These are phyloP conservation scores for Helicosporidium sp. DNA, from an alignment of 139 green algal species.

Conservation along the genomic window DNA sequence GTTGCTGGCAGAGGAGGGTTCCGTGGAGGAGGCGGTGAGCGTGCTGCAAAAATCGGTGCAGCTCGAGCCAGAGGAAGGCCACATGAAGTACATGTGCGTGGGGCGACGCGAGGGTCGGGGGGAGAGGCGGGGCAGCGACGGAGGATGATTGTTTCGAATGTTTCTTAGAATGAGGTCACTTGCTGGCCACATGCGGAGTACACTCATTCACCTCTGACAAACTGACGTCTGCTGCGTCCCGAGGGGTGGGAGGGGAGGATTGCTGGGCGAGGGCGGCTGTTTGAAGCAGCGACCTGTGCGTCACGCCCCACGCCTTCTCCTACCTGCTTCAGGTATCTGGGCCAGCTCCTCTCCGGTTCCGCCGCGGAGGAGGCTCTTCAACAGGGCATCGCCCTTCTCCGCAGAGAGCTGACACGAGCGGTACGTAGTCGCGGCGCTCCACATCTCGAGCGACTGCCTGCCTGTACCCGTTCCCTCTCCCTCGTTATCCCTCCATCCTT, in stretches of 20 bases:
- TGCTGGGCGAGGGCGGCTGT: neutral
- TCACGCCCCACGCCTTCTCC: neutral
- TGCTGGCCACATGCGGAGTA: conserved; percentile 1
- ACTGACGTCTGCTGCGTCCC: conserved; percentile 5
- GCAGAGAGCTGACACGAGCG: conserved; percentile 7
- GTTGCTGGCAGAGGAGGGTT: conserved; percentile 42
- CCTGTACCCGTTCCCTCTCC: neutral
- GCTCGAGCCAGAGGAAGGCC: conserved; percentile 38
- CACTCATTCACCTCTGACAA: conserved; percentile 16
- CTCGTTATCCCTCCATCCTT: neutral
- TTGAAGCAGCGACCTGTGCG: neutral
- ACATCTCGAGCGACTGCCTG: neutral
- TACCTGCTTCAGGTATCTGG: conserved; percentile 43
- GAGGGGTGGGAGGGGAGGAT: no score
- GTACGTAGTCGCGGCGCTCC: conserved; percentile 1
- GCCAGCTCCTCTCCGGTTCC: conserved; percentile 32
- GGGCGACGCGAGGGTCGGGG: neutral
- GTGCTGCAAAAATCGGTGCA: conserved; percentile 31
- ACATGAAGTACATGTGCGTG: conserved; percentile 67
- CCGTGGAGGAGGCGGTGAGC: conserved; percentile 28
- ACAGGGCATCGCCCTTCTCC: conserved; percentile 26
- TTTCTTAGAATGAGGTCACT: conserved; percentile 6
- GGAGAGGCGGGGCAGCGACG: neutral
- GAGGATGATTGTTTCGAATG: conserved; percentile 7
- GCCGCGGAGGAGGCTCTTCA: conserved; percentile 11